phyloP scores from a whole-genome alignment of 2,329 filamentous ascomycete genomes.

The Fusarium humuli region DNA sequence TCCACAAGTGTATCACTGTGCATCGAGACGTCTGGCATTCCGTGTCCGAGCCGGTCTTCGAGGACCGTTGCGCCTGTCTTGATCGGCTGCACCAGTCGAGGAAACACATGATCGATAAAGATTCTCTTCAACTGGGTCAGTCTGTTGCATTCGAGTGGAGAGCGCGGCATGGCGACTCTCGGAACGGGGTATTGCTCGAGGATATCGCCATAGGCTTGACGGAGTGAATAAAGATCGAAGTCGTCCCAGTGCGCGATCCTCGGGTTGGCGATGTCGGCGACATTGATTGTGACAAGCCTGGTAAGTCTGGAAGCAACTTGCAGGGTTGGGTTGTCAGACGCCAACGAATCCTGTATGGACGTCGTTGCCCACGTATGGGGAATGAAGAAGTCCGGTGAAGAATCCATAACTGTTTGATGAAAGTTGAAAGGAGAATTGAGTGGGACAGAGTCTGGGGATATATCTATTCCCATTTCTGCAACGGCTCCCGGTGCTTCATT shows the following conservation, averaged over 20 bases:
- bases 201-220: neutral
- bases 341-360: neutral
- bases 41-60: accelerated
- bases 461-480: neutral
- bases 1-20: neutral
- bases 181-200: neutral
- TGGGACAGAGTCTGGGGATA: neutral
- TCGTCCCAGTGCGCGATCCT: neutral
- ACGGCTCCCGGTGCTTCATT: neutral
- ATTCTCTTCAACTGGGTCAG: neutral
- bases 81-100: neutral
- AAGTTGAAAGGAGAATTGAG: neutral
- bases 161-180: neutral
- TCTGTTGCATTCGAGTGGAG: neutral
- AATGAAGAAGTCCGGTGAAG: neutral
- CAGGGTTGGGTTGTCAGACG: neutral
- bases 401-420: neutral
- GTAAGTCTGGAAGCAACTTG: accelerated
- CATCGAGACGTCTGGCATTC: neutral
- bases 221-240: neutral
- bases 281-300: accelerated
- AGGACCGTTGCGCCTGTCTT: neutral
- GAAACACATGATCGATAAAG: neutral
- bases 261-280: neutral
- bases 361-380: neutral